Evolutionary conservation across 345 rosid genomes (phyloP).

Genomic region (Draba incana): DNA sequence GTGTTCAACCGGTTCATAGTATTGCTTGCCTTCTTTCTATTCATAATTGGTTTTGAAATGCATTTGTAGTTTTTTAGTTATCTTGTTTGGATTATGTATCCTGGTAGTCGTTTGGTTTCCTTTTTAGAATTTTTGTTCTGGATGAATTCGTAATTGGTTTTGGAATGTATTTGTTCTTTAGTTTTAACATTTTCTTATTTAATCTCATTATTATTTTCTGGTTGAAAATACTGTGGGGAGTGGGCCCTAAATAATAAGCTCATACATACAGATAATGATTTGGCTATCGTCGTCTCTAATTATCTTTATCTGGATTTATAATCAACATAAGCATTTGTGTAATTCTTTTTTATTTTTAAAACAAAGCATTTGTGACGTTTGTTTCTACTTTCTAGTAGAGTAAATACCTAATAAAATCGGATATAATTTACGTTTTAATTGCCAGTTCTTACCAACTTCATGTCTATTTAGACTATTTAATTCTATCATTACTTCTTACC

Average conservation of each 20-base stretch:
- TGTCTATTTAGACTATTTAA: slow-evolving; percentile 8
- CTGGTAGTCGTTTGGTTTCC: no score
- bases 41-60: no score
- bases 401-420: neutral
- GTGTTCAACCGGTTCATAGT: no score
- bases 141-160: no score
- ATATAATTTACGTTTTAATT: neutral
- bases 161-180: no score
- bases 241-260: slow-evolving; percentile 22
- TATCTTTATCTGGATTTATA: slow-evolving; percentile 4
- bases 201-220: neutral
- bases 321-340: neutral
- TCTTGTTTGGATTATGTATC: no score
- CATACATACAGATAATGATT: slow-evolving; percentile 19
- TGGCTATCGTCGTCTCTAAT: slow-evolving; percentile 24
- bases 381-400: no score
- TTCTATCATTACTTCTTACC: slow-evolving; percentile 14
- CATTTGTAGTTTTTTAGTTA: no score
- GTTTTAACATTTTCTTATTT: neutral
- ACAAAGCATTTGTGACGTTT: no score
- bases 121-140: no score
- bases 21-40: no score
- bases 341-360: no score
- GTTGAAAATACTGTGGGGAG: slow-evolving; percentile 1
- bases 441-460: slow-evolving; percentile 30